phyloP scores from a whole-genome alignment of 208 protist species.

The Crithidia thermophila region DNA sequence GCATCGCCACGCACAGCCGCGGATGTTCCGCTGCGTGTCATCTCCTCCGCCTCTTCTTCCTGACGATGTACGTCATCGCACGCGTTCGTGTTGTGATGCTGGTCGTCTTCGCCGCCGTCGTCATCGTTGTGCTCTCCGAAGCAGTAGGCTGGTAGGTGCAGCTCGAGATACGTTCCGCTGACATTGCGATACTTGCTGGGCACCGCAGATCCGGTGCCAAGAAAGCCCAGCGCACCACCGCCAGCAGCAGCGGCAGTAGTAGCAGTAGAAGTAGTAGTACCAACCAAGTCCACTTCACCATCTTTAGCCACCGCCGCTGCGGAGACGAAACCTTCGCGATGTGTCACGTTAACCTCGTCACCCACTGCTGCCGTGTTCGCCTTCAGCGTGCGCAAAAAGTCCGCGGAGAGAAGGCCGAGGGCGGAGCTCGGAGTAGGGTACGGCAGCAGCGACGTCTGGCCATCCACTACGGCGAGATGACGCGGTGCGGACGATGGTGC shows the following conservation, averaged over 20 bases:
- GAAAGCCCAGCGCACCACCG: slow-evolving; percentile 73
- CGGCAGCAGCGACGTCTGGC: slow-evolving; percentile 30
- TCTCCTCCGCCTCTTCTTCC: too few relatives aligned
- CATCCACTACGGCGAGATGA: slow-evolving; percentile 13
- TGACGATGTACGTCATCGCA: not conserved
- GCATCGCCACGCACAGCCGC: not conserved
- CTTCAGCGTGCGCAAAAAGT: slow-evolving; percentile 17
- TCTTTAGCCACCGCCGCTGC: not conserved
- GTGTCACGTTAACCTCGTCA: too few relatives aligned
- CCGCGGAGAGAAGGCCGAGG: slow-evolving; percentile 34
- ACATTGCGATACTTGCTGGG: slow-evolving; percentile 93
- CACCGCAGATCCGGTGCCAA: slow-evolving; percentile 87
- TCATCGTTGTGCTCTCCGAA: slow-evolving; percentile 8
- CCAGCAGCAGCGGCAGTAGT: not conserved
- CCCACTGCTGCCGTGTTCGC: too few relatives aligned
- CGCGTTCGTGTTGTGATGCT: not conserved
- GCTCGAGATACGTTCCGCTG: slow-evolving; percentile 71
- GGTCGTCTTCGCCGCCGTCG: not conserved
- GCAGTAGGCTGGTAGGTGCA: slow-evolving; percentile 46
- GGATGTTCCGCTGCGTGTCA: too few relatives aligned
- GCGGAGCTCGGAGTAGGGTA: slow-evolving; percentile 51
- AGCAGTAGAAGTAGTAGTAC: too few relatives aligned
- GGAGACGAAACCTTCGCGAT: too few relatives aligned
- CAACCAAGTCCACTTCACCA: too few relatives aligned
- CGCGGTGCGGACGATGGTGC: not conserved